These are phyloP conservation scores for Suillus alpinus DNA, from an alignment of 768 basidiomycete species.

Conservation along the genomic window DNA sequence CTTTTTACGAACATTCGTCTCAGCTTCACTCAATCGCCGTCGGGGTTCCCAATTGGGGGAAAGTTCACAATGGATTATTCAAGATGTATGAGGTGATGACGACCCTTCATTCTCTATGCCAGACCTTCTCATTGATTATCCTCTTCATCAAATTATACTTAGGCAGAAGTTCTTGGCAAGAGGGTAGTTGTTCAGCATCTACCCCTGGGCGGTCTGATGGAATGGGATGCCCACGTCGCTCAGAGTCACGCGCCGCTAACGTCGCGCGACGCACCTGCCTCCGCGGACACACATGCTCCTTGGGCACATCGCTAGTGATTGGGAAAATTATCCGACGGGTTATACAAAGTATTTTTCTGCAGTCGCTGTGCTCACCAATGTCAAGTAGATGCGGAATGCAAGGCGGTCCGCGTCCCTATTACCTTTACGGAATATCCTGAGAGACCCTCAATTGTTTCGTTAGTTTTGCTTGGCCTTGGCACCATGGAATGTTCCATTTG, in stretches of 20 bases:
- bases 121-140: constrained; percentile 2
- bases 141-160: not conserved
- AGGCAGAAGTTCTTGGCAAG: constrained; percentile 92
- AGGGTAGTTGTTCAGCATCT: constrained; percentile 96
- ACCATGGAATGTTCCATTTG: not conserved
- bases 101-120: constrained; percentile 6
- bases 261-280: not conserved
- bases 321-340: not conserved
- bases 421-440: constrained; percentile 3
- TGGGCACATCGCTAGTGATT: constrained; percentile 9
- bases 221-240: constrained; percentile 46
- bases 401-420: constrained; percentile 1
- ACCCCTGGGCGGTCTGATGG: constrained; percentile 77
- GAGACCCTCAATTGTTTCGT: not conserved
- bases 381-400: not conserved
- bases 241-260: not conserved
- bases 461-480: not conserved
- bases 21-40: constrained; percentile 83
- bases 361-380: not conserved
- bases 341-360: not conserved
- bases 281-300: constrained; percentile 13
- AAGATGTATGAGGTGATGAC: constrained; percentile 89
- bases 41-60: constrained; percentile 87
- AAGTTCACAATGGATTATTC: constrained; percentile 85
- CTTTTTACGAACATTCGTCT: constrained; percentile 91